Percentiles rank a stretch among this genome's conserved stretches.
Conservation (phyloP, 805 yeast species). For the Candida ascalaphidarum region DNA sequence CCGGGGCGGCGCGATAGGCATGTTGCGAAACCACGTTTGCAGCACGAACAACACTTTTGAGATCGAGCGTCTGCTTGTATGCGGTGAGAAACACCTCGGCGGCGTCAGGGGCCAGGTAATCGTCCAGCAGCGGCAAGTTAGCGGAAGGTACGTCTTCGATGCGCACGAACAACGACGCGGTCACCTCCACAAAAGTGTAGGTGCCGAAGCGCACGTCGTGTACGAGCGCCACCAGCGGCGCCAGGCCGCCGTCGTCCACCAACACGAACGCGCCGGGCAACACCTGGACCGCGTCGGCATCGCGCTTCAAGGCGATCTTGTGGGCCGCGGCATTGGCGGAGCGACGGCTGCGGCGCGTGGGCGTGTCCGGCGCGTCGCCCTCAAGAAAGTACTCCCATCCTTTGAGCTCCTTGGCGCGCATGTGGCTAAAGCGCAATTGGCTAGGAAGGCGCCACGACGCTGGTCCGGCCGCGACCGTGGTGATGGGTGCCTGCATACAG, state of each 20-base stretch:
- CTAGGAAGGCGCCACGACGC: not conserved
- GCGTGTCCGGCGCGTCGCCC: constrained; percentile 2
- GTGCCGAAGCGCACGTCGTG: constrained; percentile 46
- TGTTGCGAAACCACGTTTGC: constrained; percentile 24
- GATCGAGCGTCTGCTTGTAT: constrained; percentile 32
- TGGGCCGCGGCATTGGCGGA: no score
- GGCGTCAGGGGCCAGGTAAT: constrained; percentile 7
- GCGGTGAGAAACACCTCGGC: constrained; percentile 53
- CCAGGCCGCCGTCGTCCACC: constrained; percentile 36
- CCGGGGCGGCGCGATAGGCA: constrained; percentile 11
- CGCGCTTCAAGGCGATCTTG: no score
- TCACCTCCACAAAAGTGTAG: constrained; percentile 38
- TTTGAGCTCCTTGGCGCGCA: constrained; percentile 11
- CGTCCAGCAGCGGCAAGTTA: constrained; percentile 8
- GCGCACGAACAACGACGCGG: constrained; percentile 40
- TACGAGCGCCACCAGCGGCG: constrained; percentile 40
- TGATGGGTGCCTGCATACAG: not conserved
- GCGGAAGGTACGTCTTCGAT: constrained; percentile 26
- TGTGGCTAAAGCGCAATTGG: constrained; percentile 7
- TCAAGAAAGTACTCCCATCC: constrained; percentile 27
- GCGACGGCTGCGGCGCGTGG: no score
- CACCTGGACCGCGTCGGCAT: no score
- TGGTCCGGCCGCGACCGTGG: not conserved
- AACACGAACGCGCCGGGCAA: no score
- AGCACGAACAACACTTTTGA: constrained; percentile 36